Percentiles rank a stretch among this genome's conserved stretches.
phyloP scores from a whole-genome alignment of 2,329 filamentous ascomycete genomes.

The Monilinia fructicola region DNA sequence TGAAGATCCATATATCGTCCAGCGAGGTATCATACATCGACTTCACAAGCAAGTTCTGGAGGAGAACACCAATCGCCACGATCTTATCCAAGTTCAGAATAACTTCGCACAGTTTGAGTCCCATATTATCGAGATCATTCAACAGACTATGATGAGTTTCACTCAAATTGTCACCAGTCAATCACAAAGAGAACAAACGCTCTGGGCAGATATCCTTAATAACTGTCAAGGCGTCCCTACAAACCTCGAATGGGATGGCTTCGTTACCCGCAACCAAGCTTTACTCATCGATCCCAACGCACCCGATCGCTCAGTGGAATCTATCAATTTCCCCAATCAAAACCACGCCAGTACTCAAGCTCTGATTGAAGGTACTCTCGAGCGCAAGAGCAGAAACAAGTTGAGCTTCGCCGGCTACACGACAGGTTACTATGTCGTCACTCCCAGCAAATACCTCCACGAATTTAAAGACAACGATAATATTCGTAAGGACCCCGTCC shows the following conservation, averaged over 20 bases:
- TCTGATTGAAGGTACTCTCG: conserved; percentile 82
- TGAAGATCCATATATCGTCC: conserved; percentile 86
- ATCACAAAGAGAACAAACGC: conserved; percentile 73
- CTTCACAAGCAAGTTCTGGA: conserved; percentile 88
- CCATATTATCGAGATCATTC: conserved; percentile 79
- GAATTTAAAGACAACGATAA: conserved; percentile 94
- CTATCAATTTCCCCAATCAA: conserved; percentile 85
- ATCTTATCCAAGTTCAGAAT: conserved; percentile 87
- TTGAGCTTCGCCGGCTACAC: conserved; percentile 72
- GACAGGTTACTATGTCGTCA: conserved; percentile 85
- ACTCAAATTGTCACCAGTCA: conserved; percentile 77
- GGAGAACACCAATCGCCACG: conserved; percentile 94
- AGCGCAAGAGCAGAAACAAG: conserved; percentile 88
- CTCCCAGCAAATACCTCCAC: conserved; percentile 83
- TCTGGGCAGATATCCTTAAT: conserved; percentile 81
- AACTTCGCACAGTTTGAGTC: conserved; percentile 85
- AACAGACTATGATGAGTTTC: conserved; percentile 80
- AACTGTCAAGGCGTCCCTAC: conserved; percentile 73
- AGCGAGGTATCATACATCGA: conserved; percentile 77
- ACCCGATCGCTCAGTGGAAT: conserved; percentile 69
- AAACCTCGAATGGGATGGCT: conserved; percentile 91
- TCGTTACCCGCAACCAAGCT: conserved; percentile 68
- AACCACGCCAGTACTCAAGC: conserved; percentile 76
- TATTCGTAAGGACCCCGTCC: conserved; percentile 67
- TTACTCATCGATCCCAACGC: conserved; percentile 76